Evolutionary conservation across 352 stramenopile genomes (phyloP).

Genomic region (Stramenopiles sp.): DNA sequence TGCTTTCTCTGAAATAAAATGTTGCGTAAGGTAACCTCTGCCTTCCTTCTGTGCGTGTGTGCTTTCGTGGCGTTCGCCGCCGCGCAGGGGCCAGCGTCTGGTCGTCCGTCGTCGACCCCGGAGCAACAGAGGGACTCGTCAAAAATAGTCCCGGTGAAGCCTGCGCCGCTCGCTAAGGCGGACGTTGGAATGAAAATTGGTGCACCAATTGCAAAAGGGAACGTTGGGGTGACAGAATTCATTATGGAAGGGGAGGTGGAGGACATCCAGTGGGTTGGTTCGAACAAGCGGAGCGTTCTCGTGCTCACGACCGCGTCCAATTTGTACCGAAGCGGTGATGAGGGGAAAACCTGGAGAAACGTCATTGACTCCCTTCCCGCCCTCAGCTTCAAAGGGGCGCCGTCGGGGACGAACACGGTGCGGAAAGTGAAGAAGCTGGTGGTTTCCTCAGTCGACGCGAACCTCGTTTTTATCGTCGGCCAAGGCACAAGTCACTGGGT

Average conservation of each 20-base stretch:
- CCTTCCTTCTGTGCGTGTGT: too few relatives aligned
- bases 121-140: too few relatives aligned
- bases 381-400: neutral
- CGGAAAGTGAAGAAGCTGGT: slow-evolving; percentile 11
- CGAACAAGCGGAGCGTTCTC: neutral
- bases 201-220: neutral
- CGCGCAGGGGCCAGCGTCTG: too few relatives aligned
- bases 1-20: too few relatives aligned
- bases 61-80: too few relatives aligned
- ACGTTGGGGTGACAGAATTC: slow-evolving; percentile 13
- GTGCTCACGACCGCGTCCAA: slow-evolving; percentile 14
- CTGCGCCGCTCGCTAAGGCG: too few relatives aligned
- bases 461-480: slow-evolving; percentile 14
- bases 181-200: too few relatives aligned
- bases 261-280: slow-evolving; percentile 19
- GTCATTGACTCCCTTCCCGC: neutral
- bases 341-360: slow-evolving; percentile 14
- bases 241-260: slow-evolving; percentile 18
- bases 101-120: too few relatives aligned
- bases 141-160: too few relatives aligned
- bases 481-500: slow-evolving; percentile 15
- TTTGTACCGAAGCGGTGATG: slow-evolving; percentile 16
- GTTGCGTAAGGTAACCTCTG: too few relatives aligned
- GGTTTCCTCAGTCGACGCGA: neutral
- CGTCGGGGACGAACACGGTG: neutral